phyloP scores from a whole-genome alignment of 306 rosid species.

The Quercus aquifolioides region DNA sequence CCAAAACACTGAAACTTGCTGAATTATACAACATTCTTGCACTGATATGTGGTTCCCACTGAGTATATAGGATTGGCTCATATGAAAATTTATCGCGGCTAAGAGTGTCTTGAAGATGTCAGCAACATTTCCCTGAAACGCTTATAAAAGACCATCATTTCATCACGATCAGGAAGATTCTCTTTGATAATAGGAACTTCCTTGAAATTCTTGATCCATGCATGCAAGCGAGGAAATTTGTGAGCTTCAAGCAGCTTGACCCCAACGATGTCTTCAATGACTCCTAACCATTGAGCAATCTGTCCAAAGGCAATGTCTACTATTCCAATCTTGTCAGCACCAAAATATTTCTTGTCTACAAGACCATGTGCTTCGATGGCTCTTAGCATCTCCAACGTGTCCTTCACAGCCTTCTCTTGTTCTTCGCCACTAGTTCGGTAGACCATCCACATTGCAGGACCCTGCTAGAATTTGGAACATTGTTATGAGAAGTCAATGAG shows the following conservation, averaged over 20 bases:
- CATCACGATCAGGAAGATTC: constrained; percentile 22
- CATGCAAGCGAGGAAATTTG: constrained; percentile 16
- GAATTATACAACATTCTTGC: too few species aligned
- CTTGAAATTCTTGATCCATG: constrained; percentile 21
- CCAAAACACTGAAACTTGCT: too few species aligned
- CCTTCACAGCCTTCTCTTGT: neutral
- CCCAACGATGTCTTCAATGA: neutral
- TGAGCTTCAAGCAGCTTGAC: constrained; percentile 17
- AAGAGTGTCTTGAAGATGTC: neutral
- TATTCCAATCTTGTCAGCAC: constrained; percentile 24
- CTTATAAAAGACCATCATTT: neutral
- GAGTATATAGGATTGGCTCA: too few species aligned
- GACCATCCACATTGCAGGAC: neutral
- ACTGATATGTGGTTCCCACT: too few species aligned
- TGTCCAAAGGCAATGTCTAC: constrained; percentile 24
- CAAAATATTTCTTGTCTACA: constrained; percentile 18
- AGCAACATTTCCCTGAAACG: neutral
- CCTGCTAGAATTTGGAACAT: neutral
- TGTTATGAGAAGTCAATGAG: neutral
- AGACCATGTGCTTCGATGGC: constrained; percentile 4
- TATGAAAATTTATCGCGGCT: too few species aligned
- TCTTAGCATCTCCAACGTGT: constrained; percentile 8
- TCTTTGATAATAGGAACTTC: constrained; percentile 20
- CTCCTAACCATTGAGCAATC: constrained; percentile 19
- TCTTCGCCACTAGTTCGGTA: neutral